phyloP scores from a whole-genome alignment of 2,329 filamentous ascomycete species.

The Fusarium nematophilum region DNA sequence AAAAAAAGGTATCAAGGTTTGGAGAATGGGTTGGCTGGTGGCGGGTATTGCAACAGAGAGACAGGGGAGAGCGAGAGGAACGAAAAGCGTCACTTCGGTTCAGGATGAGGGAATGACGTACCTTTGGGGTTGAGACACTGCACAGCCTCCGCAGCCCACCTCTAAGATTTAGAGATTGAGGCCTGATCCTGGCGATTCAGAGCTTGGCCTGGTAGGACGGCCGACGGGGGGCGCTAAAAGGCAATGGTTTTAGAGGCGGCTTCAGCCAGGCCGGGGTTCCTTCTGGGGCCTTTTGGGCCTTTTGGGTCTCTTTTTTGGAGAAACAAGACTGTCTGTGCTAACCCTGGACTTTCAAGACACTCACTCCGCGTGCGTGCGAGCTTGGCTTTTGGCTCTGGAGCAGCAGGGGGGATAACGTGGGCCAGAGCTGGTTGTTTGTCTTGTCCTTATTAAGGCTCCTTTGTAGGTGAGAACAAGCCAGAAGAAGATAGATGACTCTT shows the following conservation, averaged over 20 bases:
- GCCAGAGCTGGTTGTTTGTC: neutral
- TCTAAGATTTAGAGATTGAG: conserved; percentile 32
- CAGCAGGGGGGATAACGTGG: conserved; percentile 2
- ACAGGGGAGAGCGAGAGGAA: conserved; percentile 22
- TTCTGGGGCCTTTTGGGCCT: no score
- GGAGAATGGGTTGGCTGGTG: conserved; percentile 6
- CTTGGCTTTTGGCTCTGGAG: neutral
- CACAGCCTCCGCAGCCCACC: no score
- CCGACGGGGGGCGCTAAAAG: conserved; percentile 16
- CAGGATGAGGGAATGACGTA: conserved; percentile 22
- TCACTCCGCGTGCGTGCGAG: neutral
- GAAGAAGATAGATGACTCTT: no score
- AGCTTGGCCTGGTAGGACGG: neutral
- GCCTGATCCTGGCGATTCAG: conserved; percentile 4
- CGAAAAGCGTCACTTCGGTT: conserved; percentile 14
- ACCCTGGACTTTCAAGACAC: neutral
- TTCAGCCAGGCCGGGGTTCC: conserved; percentile 9
- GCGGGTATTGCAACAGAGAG: no score
- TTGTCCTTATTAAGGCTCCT: neutral
- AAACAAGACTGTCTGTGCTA: conserved; percentile 17
- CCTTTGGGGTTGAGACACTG: conserved; percentile 25
- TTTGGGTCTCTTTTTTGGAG: neutral
- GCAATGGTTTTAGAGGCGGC: conserved; percentile 6
- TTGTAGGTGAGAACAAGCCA: neutral
- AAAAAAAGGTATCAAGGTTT: neutral